phyloP scores from a whole-genome alignment of 768 basidiomycete genomes.

The Xerocomus potaroensis region DNA sequence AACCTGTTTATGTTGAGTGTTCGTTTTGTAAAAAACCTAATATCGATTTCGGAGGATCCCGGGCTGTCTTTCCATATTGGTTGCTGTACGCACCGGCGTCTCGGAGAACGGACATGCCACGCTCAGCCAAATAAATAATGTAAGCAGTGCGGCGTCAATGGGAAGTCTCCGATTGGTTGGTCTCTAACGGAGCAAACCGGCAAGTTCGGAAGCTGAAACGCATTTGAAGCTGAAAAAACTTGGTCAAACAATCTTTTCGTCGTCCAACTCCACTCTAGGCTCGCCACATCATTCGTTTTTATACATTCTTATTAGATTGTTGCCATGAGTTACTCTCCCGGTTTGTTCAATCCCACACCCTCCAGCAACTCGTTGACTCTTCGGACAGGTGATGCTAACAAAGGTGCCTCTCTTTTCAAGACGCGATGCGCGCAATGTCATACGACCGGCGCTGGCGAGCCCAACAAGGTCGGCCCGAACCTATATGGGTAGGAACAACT shows the following conservation, averaged over 20 bases:
- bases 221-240: constrained; percentile 9
- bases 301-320: constrained; percentile 3
- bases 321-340: constrained; percentile 41
- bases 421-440: constrained; percentile 95
- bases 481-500: constrained; percentile 70
- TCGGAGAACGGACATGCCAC: too few species aligned
- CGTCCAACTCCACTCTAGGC: constrained; percentile 7
- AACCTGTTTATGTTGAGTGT: too few species aligned
- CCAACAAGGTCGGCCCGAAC: constrained; percentile 93
- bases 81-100: too few species aligned
- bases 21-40: too few species aligned
- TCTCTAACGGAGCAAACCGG: constrained; percentile 28
- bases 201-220: constrained; percentile 22
- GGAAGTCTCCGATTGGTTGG: constrained; percentile 22
- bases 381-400: constrained; percentile 68
- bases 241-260: neutral
- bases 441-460: constrained; percentile 71
- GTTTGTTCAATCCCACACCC: constrained; percentile 26
- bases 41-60: too few species aligned
- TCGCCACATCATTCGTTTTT: constrained; percentile 3
- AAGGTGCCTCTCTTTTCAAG: constrained; percentile 96
- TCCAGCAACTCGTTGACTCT: constrained; percentile 4
- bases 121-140: too few species aligned
- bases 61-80: too few species aligned
- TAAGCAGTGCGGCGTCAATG: neutral